Base-by-base conservation (phyloP, 352 stramenopile genomes). In the Aphanomyces astaci region DNA sequence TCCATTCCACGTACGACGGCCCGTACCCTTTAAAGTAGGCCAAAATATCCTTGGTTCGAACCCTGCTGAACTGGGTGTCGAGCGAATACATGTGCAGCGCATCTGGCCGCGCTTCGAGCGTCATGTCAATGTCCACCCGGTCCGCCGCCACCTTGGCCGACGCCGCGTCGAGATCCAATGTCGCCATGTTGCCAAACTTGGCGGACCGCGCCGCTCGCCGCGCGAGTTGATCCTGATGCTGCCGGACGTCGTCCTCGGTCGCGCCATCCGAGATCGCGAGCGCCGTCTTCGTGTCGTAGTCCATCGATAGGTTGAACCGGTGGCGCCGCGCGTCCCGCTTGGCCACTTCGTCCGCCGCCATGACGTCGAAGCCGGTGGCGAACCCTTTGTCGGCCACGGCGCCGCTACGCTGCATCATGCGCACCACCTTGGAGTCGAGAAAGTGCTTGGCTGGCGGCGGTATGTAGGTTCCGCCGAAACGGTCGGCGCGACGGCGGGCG, bases 1-100 rank as follows among this genome's bases (percentile, higher is more conserved):
- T 78, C 86, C 86, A 94, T 66, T 94, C 86, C 46, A 94, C 82
- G 73, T 94, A 94, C 24, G 83, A 89, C 15, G 86, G 86, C 0
- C 84, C 82, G 63, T 90, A 94, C 5, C 82, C 86, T 0, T 74
- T 67, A 63, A 94, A 94, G 55, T 92, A 94, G 43, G 72, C 78
- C 67, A 92, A 74, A 19, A 94, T 72, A 62, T 94, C 86, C 62
- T 74, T 89, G 51, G 84, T 92, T 45, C 86, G 82, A 22, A 94
- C 84, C 59, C 87, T 78, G 64, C 90, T 86, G 54, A 92, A 92
- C 22, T 78, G 77, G 1, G 89, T 78, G 63, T 92, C 86, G 10
- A 92, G 76, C 43, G 81, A 89, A 67, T 94, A 94, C 76, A 92
- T 74, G 74, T 92, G 86, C 53, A 94, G 72, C 25, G 83, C 84